Evolutionary conservation across 2,329 filamentous ascomycete genomes (phyloP).

Genomic region (Mollisia scopiformis): DNA sequence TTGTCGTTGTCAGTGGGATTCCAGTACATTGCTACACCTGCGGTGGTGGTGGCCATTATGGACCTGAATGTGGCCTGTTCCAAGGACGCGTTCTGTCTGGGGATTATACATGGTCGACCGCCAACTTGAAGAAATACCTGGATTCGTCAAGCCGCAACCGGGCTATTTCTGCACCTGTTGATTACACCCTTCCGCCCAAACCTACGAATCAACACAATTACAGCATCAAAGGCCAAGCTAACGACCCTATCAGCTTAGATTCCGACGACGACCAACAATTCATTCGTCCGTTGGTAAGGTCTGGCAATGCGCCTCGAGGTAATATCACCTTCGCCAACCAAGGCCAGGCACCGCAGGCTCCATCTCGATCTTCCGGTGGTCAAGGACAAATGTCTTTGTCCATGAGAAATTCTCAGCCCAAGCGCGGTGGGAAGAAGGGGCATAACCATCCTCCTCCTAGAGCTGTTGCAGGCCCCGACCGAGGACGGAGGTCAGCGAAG

Average conservation of each 20-base stretch:
- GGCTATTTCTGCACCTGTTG: conserved; percentile 31
- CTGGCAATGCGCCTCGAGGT: conserved; percentile 2
- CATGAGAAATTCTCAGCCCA: neutral
- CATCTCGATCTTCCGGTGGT: neutral
- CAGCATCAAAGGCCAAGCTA: conserved; percentile 36
- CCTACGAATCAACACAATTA: conserved; percentile 23
- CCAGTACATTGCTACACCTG: conserved; percentile 59
- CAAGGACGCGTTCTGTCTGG: conserved; percentile 24
- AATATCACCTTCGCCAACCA: conserved; percentile 23
- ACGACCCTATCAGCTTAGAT: conserved; percentile 33
- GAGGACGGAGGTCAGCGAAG: neutral
- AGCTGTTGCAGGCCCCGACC: neutral
- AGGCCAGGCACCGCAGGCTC: neutral
- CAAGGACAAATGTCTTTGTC: neutral
- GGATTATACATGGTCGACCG: conserved; percentile 55
- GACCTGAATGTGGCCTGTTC: conserved; percentile 53
- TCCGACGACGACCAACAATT: conserved; percentile 32
- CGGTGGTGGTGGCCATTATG: conserved; percentile 57
- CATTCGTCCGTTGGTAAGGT: conserved; percentile 31
- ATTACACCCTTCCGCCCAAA: conserved; percentile 29
- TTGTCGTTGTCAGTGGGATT: conserved; percentile 53
- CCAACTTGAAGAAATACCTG: conserved; percentile 52
- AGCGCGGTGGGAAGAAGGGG: neutral
- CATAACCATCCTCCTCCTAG: neutral
- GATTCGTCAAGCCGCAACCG: conserved; percentile 45